phyloP scores from a whole-genome alignment of 345 rosid species.

The Excoecaria cochinchinensis region DNA sequence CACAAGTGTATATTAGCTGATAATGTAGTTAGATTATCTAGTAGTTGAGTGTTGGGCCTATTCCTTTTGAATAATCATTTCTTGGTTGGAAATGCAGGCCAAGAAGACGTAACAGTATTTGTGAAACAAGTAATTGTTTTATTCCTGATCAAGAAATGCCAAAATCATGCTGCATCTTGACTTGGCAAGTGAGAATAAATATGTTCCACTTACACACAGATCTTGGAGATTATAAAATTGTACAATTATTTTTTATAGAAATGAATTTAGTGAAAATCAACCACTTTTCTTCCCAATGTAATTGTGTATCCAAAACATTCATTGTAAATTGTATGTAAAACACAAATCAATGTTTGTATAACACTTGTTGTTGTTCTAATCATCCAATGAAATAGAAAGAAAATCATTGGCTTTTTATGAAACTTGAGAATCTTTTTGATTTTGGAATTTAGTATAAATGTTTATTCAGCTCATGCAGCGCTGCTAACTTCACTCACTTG shows the following conservation, averaged over 20 bases:
- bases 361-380: conserved; percentile 5
- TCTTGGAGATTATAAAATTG: conserved; percentile 13
- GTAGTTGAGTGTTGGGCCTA: not conserved
- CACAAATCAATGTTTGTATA: conserved; percentile 18
- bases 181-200: not conserved
- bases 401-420: not conserved
- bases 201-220: conserved; percentile 10
- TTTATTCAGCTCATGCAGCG: too few species aligned
- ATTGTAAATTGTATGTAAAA: not conserved
- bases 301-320: conserved; percentile 13
- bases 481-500: too few species aligned
- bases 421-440: too few species aligned
- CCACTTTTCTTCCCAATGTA: conserved; percentile 4
- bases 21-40: not conserved
- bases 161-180: not conserved
- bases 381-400: conserved; percentile 16
- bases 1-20: not conserved
- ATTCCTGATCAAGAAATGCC: not conserved
- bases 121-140: not conserved
- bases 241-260: conserved; percentile 1
- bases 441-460: too few species aligned
- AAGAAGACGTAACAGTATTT: conserved; percentile 40
- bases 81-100: conserved; percentile 33
- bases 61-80: not conserved
- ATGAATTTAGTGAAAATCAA: conserved; percentile 11